These are phyloP conservation scores for Curvularia eragrostidis DNA, from an alignment of 2,329 filamentous ascomycete genomes.

Conservation along the genomic window DNA sequence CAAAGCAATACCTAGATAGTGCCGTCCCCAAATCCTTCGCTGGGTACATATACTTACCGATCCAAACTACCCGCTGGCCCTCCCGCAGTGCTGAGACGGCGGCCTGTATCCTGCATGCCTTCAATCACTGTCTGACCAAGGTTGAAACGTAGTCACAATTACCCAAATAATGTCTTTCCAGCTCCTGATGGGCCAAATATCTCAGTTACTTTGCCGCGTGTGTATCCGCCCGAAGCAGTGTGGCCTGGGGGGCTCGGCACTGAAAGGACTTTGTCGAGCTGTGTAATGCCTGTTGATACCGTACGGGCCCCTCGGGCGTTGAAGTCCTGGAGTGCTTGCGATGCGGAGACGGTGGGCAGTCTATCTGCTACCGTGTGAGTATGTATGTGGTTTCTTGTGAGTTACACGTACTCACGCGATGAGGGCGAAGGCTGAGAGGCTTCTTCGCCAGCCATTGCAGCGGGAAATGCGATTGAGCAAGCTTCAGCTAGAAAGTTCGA, in stretches of 20 bases:
- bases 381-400: not conserved
- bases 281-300: conserved; percentile 57
- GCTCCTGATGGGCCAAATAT: conserved; percentile 85
- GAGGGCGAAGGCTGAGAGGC: conserved; percentile 38
- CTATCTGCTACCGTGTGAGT: conserved; percentile 63
- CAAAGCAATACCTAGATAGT: conserved; percentile 12
- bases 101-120: conserved; percentile 68
- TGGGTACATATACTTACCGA: conserved; percentile 67
- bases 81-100: conserved; percentile 67
- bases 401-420: conserved; percentile 45
- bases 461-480: conserved; percentile 5
- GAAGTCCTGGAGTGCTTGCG: conserved; percentile 70
- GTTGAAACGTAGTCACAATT: conserved; percentile 47
- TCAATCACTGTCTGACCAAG: conserved; percentile 31
- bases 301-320: conserved; percentile 57
- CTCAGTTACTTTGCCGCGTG: conserved; percentile 80
- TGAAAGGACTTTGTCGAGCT: conserved; percentile 55
- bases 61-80: conserved; percentile 75
- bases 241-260: conserved; percentile 35
- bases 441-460: conserved; percentile 42
- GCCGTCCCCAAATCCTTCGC: conserved; percentile 14
- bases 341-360: conserved; percentile 77
- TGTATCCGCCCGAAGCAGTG: conserved; percentile 61
- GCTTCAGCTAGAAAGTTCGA: conserved; percentile 10
- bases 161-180: conserved; percentile 86